Percentiles rank a stretch among this genome's conserved stretches.
Conservation (phyloP, 2,329 filamentous ascomycete species). For the Neurospora crassa region DNA sequence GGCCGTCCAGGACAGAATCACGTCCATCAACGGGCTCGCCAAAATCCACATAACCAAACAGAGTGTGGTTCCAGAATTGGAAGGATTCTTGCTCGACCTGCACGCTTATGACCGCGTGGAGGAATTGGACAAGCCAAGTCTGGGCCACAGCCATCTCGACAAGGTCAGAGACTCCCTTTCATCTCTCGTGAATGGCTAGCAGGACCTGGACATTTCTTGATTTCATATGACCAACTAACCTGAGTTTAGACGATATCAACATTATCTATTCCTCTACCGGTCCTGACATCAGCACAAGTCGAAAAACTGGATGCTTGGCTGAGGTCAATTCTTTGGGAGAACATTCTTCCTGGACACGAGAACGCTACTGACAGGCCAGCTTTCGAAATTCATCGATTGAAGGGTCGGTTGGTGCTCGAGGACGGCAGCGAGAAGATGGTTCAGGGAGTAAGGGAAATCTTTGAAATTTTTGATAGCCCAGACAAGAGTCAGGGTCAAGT, state of each 20-base stretch:
- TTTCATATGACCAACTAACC: constrained; percentile 12
- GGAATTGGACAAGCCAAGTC: constrained; percentile 58
- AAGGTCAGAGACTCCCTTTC: constrained; percentile 47
- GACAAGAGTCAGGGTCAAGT: constrained; percentile 17
- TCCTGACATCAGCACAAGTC: constrained; percentile 48
- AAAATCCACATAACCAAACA: constrained; percentile 74
- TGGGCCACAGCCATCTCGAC: constrained; percentile 87
- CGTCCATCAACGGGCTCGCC: constrained; percentile 82
- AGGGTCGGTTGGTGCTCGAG: constrained; percentile 62
- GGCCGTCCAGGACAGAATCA: constrained; percentile 60
- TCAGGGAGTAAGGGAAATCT: constrained; percentile 87
- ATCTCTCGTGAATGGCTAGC: background rate
- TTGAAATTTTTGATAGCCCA: constrained; percentile 70
- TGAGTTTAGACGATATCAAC: constrained; percentile 68
- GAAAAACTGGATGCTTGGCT: constrained; percentile 69
- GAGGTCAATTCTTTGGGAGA: constrained; percentile 76
- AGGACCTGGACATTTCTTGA: background rate
- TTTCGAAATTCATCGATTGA: constrained; percentile 82
- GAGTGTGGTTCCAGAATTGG: constrained; percentile 69
- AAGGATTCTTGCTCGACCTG: constrained; percentile 79
- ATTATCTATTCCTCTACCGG: constrained; percentile 57
- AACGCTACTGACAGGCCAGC: constrained; percentile 18
- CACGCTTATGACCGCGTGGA: constrained; percentile 85
- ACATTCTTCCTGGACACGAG: constrained; percentile 41
- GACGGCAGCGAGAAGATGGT: constrained; percentile 65